phyloP scores from a whole-genome alignment of 371 early-diverging fungal genomes.

The Nematocida displodere region DNA sequence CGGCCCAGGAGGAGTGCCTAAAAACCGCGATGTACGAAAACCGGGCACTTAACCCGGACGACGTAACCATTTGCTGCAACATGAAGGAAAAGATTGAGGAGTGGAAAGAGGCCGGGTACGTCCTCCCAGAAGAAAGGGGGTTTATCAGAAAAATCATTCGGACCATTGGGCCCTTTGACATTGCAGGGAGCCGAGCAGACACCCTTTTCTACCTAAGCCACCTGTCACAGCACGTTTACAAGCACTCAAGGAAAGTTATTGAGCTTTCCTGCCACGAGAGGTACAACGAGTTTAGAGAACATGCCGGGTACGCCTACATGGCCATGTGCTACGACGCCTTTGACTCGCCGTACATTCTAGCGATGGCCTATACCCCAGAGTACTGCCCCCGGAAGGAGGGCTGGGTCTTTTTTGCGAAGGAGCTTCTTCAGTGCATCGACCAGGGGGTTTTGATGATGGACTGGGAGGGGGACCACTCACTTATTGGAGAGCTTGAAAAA shows the following conservation, averaged over 20 bases:
- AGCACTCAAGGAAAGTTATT: slow-evolving; percentile 41
- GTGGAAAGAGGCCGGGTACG: slow-evolving; percentile 22
- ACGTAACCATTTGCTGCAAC: slow-evolving; percentile 1
- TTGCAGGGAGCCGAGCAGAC: slow-evolving; percentile 7
- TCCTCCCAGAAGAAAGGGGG: slow-evolving; percentile 17
- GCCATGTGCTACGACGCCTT: slow-evolving; percentile 48
- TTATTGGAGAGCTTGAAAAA: slow-evolving; percentile 32
- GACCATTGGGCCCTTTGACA: slow-evolving; percentile 24
- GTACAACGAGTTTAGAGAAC: slow-evolving; percentile 41
- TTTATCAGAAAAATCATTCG: slow-evolving; percentile 15
- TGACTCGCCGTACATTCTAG: slow-evolving; percentile 41
- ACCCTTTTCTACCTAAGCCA: slow-evolving; percentile 26
- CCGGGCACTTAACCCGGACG: slow-evolving; percentile 40
- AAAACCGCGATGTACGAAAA: slow-evolving; percentile 14
- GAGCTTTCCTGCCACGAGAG: slow-evolving; percentile 24
- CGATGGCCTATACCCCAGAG: slow-evolving; percentile 34
- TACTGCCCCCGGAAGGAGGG: slow-evolving; percentile 43
- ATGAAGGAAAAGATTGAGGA: slow-evolving; percentile 30
- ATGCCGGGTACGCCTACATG: slow-evolving; percentile 41
- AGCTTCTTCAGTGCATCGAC: slow-evolving; percentile 35
- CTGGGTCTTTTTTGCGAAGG: slow-evolving; percentile 36
- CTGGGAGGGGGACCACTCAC: slow-evolving; percentile 35
- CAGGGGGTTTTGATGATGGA: slow-evolving; percentile 37
- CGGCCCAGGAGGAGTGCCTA: slow-evolving; percentile 42
- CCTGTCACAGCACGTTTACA: slow-evolving; percentile 38